Percentiles rank a stretch among this genome's conserved stretches.
Evolutionary conservation across 78 protist species (phyloP).

Genomic region (Cyanophora paradoxa): DNA sequence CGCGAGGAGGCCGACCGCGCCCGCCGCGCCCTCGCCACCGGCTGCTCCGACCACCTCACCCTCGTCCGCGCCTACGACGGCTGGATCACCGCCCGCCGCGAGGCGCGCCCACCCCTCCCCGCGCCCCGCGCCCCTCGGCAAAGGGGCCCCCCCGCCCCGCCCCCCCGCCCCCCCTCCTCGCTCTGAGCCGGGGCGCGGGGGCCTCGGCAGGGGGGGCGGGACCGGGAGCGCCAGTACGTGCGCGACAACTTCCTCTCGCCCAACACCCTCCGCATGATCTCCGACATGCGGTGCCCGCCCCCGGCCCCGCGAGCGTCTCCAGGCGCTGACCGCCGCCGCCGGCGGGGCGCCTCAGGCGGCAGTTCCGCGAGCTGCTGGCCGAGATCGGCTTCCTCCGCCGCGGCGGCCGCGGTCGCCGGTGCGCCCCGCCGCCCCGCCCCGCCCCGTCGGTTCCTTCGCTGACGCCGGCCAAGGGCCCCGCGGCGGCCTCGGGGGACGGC

Average conservation of each 20-base stretch:
- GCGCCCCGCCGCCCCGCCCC: not conserved
- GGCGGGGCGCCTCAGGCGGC: too few relatives aligned
- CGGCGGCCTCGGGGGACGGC: too few relatives aligned
- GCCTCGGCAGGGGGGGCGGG: not conserved
- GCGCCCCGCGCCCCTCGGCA: not conserved
- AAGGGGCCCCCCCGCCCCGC: not conserved
- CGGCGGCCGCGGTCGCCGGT: not conserved
- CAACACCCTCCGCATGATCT: slow-evolving; percentile 4
- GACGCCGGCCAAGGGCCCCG: too few relatives aligned
- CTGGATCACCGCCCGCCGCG: not conserved
- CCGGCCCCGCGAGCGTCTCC: too few relatives aligned
- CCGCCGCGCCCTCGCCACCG: not conserved
- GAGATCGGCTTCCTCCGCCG: not conserved
- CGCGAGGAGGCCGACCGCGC: slow-evolving; percentile 24
- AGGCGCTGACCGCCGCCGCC: too few relatives aligned
- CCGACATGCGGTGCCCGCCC: not conserved
- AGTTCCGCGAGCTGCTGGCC: not conserved
- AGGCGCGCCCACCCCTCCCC: not conserved
- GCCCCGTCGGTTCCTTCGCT: too few relatives aligned
- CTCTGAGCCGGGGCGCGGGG: slow-evolving; percentile 11
- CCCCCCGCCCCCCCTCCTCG: not conserved
- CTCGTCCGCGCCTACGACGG: not conserved
- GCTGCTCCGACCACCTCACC: slow-evolving; percentile 1
- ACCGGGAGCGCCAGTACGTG: not conserved
- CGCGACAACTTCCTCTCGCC: slow-evolving; percentile 17